Evolutionary conservation across 202 grass and related monocot species (phyloP).

Genomic region (Thinopyrum obtusiflorum): DNA sequence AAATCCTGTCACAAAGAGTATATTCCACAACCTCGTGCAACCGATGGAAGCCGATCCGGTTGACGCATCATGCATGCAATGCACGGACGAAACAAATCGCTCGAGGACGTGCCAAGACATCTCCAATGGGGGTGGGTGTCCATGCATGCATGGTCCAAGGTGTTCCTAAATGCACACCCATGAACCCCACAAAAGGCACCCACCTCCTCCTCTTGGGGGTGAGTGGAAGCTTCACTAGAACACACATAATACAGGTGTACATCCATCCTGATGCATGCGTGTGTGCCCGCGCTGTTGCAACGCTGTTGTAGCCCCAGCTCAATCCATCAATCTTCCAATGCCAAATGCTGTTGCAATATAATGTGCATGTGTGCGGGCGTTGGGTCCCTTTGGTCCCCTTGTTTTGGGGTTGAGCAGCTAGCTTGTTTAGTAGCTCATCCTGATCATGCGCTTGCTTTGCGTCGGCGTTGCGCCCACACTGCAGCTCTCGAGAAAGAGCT

Average conservation of each 20-base stretch:
- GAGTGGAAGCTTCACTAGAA: slow-evolving; percentile 51
- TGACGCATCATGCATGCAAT: neutral
- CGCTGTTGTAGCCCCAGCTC: neutral
- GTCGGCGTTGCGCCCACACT: neutral
- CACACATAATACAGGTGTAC: neutral
- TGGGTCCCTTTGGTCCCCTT: slow-evolving; percentile 32
- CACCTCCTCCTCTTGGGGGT: neutral
- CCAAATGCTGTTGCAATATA: neutral
- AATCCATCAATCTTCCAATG: neutral
- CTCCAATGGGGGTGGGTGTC: neutral
- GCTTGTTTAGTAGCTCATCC: neutral
- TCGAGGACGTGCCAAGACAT: neutral
- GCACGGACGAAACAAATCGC: slow-evolving; percentile 1
- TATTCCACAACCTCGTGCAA: neutral
- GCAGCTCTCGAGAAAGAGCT: slow-evolving; percentile 26
- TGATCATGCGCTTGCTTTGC: neutral
- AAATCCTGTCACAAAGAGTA: neutral
- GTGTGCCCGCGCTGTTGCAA: neutral
- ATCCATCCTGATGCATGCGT: no score
- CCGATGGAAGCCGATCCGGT: neutral
- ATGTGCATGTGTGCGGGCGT: neutral
- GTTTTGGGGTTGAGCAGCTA: slow-evolving; percentile 2
- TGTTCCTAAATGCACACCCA: slow-evolving; percentile 9
- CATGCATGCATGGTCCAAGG: slow-evolving; percentile 26
- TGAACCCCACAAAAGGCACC: neutral